These are phyloP conservation scores for Chlamydomonas schloesseri DNA, from an alignment of 139 green algal genomes.

Conservation along the genomic window DNA sequence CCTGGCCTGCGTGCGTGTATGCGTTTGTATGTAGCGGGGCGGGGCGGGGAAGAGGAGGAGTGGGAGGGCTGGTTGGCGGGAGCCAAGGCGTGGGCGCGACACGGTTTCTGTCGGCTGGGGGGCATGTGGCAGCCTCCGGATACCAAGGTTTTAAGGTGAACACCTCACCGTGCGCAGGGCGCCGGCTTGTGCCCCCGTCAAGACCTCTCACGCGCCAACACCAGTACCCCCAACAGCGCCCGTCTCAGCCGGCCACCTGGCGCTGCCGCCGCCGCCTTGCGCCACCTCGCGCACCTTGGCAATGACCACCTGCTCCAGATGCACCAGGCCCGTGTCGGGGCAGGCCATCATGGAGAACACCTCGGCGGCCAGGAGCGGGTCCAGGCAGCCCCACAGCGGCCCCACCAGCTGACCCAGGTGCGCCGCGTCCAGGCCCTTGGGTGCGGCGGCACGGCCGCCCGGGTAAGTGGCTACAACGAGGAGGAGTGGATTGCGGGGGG, in stretches of 20 bases:
- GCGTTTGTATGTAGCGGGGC: no score
- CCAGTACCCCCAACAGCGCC: no score
- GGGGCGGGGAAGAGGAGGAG: neutral
- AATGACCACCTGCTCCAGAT: constrained; percentile 8
- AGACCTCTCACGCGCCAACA: no score
- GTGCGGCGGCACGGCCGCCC: neutral
- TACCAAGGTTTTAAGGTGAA: neutral
- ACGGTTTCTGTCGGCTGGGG: neutral
- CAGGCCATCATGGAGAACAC: neutral
- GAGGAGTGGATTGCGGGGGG: neutral
- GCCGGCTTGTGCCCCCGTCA: no score
- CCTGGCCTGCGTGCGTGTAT: constrained; percentile 5
- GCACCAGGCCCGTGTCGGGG: constrained; percentile 1
- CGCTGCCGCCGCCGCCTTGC: no score
- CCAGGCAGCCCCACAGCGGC: neutral
- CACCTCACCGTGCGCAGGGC: neutral
- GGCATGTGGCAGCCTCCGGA: no score
- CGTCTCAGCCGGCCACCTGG: no score
- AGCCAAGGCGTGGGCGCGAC: no score
- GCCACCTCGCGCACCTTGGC: constrained; percentile 31
- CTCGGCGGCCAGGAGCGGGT: neutral
- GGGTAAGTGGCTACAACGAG: neutral
- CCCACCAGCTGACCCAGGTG: neutral
- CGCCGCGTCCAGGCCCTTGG: neutral
- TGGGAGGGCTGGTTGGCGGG: no score